These are phyloP conservation scores for Salvia miltiorrhiza DNA, from an alignment of 257 asterid genomes.

Conservation along the genomic window DNA sequence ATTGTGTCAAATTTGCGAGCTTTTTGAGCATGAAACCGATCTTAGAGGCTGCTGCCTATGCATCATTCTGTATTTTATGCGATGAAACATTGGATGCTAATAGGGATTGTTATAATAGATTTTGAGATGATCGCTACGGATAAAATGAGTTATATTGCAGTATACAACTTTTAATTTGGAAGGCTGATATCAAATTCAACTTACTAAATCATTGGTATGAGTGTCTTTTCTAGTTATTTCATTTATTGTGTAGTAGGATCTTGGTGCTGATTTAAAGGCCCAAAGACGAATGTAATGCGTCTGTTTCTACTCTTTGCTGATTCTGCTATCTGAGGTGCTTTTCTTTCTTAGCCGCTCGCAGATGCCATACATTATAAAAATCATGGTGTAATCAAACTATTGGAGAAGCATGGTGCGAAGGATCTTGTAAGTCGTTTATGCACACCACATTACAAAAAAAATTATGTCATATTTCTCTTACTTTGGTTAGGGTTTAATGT, in stretches of 20 bases:
- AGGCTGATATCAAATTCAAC: neutral
- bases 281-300: neutral
- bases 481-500: neutral
- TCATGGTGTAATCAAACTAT: conserved; percentile 61
- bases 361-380: conserved; percentile 88
- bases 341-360: conserved; percentile 70
- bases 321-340: conserved; percentile 6
- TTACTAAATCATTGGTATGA: no score
- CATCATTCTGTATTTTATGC: neutral
- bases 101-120: neutral
- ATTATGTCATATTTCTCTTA: neutral
- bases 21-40: neutral
- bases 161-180: neutral
- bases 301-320: neutral
- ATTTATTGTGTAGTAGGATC: neutral
- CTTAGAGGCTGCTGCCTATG: neutral
- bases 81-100: neutral
- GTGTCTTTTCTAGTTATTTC: neutral
- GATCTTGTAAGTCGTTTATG: conserved; percentile 42
- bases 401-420: conserved; percentile 79
- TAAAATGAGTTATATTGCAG: neutral
- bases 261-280: conserved; percentile 8
- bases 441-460: neutral
- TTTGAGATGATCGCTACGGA: neutral
- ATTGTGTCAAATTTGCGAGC: neutral